Base-by-base conservation (phyloP, 2,329 filamentous ascomycete species). In the Tolypocladium endophyticum region DNA sequence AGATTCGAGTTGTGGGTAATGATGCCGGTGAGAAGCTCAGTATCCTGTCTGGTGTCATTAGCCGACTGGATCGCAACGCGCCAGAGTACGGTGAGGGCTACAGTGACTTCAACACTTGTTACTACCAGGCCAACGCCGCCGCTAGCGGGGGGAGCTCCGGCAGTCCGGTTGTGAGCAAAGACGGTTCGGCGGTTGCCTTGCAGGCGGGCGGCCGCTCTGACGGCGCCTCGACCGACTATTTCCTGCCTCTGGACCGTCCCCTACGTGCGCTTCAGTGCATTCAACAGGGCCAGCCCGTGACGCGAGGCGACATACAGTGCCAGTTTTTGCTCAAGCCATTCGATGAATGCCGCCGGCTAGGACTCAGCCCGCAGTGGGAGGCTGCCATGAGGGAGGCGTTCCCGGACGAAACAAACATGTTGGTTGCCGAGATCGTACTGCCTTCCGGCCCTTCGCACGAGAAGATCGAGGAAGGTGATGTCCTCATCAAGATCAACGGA, bases 31-130 rank as follows among this genome's bases (percentile, higher is more conserved):
- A 99, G 74, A 99, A 99, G 76, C 85, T 99, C 66, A 97, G 92
- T 79, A 99, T 99, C 67, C 79, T 99, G 61, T 97, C 94, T 7
- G 94, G 94, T 68, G 93, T 99, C 59, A 99, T 99, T 72, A 96
- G 92, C 76, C 87, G 94, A 68, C 80, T 99, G 61, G 94, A 99
- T 70, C 86, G 94, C 66, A 99, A 99, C 74, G 95, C 95, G 1
- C 94, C 94, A 20, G 94, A 99, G 70, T 97, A 99, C 67, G 93
- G 93, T 59, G 94, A 97, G 64, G 94, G 94, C 35, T 99, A 99
- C 74, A 94, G 92, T 73, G 94, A 99, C 72, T 99, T 99, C 83
- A 99, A 88, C 72, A 87, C 84, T 56, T 87, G 96, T 72, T 99
- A 99, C 79, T 97, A 97, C 68, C 94, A 99, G 77, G 94, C 95